Evolutionary conservation across 2,329 filamentous ascomycete species (phyloP).

Genomic region (Ophiocordyceps camponoti-rufipedis): DNA sequence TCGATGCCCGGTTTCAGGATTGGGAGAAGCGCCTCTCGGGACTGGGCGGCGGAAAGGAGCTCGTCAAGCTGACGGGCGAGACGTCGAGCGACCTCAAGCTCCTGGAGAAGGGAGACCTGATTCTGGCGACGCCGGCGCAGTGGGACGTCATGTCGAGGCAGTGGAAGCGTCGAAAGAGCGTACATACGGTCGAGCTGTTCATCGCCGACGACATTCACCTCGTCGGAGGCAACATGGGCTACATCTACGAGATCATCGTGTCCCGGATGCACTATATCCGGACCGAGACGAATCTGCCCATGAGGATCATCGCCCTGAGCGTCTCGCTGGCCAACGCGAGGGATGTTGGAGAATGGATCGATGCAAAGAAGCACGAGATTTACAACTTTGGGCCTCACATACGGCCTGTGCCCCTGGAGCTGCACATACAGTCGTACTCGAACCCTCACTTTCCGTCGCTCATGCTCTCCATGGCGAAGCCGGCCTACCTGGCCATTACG

Average conservation of each 20-base stretch:
- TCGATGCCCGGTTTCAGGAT: constrained; percentile 64
- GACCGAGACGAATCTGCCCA: constrained; percentile 63
- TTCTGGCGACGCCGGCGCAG: constrained; percentile 80
- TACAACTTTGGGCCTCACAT: constrained; percentile 96
- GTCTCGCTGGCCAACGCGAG: constrained; percentile 86
- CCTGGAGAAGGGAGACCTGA: constrained; percentile 70
- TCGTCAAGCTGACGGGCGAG: constrained; percentile 88
- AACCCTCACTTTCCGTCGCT: constrained; percentile 95
- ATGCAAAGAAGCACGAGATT: constrained; percentile 92
- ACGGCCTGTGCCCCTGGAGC: constrained; percentile 72
- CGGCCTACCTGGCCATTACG: constrained; percentile 73
- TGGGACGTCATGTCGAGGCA: constrained; percentile 94
- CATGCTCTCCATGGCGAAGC: constrained; percentile 97
- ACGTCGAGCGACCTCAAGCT: constrained; percentile 80
- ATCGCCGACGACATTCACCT: constrained; percentile 93
- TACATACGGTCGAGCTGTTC: constrained; percentile 77
- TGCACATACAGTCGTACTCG: constrained; percentile 88
- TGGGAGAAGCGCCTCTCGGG: constrained; percentile 64
- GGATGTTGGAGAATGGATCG: constrained; percentile 94
- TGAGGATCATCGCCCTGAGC: constrained; percentile 78
- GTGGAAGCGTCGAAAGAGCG: constrained; percentile 92
- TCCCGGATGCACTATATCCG: constrained; percentile 95
- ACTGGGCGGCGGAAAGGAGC: constrained; percentile 66
- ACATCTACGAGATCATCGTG: constrained; percentile 91
- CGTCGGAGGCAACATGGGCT: constrained; percentile 70